Evolutionary conservation across 768 basidiomycete genomes (phyloP).

Genomic region (Suillus hirtellus): DNA sequence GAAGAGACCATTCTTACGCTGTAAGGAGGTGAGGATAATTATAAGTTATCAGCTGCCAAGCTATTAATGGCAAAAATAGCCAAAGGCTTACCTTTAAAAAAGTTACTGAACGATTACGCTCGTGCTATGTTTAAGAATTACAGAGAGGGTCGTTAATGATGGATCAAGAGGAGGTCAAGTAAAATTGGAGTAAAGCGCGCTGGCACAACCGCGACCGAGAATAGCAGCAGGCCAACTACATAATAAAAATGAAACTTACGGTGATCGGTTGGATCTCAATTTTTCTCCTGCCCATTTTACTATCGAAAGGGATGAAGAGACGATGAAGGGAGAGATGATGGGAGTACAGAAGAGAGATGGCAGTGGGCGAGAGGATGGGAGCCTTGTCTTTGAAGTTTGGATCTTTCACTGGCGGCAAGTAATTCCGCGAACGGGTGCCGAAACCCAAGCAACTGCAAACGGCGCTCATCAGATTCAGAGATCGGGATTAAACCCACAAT

Average conservation of each 20-base stretch:
- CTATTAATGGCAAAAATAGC: constrained; percentile 57
- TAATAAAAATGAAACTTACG: constrained; percentile 44
- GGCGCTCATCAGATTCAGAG: constrained; percentile 37
- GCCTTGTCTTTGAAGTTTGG: constrained; percentile 36
- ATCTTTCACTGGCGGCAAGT: constrained; percentile 36
- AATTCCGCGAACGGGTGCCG: constrained; percentile 42
- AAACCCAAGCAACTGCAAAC: constrained; percentile 35
- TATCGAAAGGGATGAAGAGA: constrained; percentile 1
- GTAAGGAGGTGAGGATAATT: constrained; percentile 24
- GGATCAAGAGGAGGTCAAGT: constrained; percentile 25
- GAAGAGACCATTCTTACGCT: constrained; percentile 91
- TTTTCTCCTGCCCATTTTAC: constrained; percentile 71
- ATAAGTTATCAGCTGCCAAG: constrained; percentile 42
- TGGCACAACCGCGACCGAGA: constrained; percentile 19
- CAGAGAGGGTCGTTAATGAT: constrained; percentile 33
- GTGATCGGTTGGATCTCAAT: constrained; percentile 83
- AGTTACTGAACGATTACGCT: constrained; percentile 88
- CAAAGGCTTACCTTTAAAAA: constrained; percentile 77
- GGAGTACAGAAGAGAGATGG: constrained; percentile 21
- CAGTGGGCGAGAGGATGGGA: constrained; percentile 30
- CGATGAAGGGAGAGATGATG: constrained; percentile 20
- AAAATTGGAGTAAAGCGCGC: constrained; percentile 32
- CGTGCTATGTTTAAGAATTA: constrained; percentile 67
- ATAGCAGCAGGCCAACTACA: constrained; percentile 17
- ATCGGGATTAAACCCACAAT: constrained; percentile 18